Percentiles rank a stretch among this genome's conserved stretches.
Conservation (phyloP, 345 rosid genomes). For the Melastoma malabathricum region DNA sequence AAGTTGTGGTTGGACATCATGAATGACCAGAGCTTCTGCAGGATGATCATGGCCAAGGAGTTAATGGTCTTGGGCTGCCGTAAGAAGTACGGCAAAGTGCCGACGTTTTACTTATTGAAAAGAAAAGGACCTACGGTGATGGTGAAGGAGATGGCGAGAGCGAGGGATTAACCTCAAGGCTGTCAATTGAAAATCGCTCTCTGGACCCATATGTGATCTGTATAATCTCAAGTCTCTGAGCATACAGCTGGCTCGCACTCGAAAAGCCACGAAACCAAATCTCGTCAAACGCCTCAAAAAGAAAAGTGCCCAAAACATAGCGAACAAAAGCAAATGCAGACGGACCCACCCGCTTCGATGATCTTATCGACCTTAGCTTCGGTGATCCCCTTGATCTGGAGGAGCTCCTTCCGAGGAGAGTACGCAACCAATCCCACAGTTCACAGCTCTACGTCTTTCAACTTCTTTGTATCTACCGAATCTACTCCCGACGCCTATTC, state of each 20-base stretch:
- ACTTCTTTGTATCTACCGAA: constrained; percentile 78
- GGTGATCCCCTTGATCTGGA: constrained; percentile 91
- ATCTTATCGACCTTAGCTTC: constrained; percentile 95
- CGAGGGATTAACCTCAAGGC: no score
- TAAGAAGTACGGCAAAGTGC: no score
- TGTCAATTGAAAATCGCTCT: no score
- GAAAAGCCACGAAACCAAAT: constrained; percentile 48
- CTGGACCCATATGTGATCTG: constrained; percentile 95
- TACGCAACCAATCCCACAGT: constrained; percentile 88
- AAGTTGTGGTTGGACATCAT: no score
- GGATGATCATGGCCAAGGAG: no score
- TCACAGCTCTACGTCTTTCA: constrained; percentile 85
- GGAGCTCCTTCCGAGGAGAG: constrained; percentile 89
- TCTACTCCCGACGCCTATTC: constrained; percentile 74
- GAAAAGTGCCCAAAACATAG: background rate
- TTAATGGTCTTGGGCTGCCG: no score
- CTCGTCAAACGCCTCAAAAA: background rate
- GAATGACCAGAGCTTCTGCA: no score
- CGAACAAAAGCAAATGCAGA: background rate
- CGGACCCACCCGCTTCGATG: constrained; percentile 69
- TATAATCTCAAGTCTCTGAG: constrained; percentile 85
- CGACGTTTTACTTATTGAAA: no score
- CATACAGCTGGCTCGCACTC: constrained; percentile 82
- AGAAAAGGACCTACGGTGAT: no score
- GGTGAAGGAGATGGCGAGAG: no score